phyloP scores from a whole-genome alignment of 805 yeast genomes.

The Schwanniomyces occidentalis region DNA sequence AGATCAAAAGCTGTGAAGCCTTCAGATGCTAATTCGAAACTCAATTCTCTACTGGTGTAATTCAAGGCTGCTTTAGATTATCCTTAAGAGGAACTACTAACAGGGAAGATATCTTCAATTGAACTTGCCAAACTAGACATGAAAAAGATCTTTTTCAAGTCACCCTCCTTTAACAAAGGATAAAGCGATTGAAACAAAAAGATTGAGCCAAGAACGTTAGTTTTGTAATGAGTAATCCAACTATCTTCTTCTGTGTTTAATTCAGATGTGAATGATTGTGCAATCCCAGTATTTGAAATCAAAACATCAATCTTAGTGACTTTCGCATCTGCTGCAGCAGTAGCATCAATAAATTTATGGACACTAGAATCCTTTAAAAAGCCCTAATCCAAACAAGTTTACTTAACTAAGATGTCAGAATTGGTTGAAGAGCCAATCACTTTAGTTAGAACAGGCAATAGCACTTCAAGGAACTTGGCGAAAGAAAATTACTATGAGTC shows the following conservation, averaged over 20 bases:
- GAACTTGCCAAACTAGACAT: conserved; percentile 26
- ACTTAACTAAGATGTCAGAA: conserved; percentile 1
- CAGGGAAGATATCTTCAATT: conserved; percentile 13
- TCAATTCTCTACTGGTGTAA: conserved; percentile 21
- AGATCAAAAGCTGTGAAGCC: conserved; percentile 24
- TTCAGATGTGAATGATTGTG: conserved; percentile 12
- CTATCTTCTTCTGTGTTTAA: conserved; percentile 17
- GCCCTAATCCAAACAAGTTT: too few relatives aligned
- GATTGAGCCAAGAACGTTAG: conserved; percentile 4
- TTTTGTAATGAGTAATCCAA: conserved; percentile 13
- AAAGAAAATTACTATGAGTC: not conserved
- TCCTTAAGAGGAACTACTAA: conserved; percentile 29
- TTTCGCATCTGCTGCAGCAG: not conserved
- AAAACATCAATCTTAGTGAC: conserved; percentile 25
- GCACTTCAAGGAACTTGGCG: not conserved
- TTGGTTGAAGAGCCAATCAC: not conserved
- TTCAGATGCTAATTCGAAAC: conserved; percentile 22
- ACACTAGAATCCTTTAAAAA: too few relatives aligned
- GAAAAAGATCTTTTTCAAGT: conserved; percentile 23
- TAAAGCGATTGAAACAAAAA: conserved; percentile 22
- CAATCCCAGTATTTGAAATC: conserved; percentile 34
- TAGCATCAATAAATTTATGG: conserved; percentile 11
- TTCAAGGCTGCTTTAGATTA: conserved; percentile 40
- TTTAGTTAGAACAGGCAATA: conserved; percentile 1
- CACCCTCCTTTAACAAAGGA: conserved; percentile 22